Base-by-base conservation (phyloP, 495 filamentous ascomycete species). In the Symbiotaphrina buchneri region DNA sequence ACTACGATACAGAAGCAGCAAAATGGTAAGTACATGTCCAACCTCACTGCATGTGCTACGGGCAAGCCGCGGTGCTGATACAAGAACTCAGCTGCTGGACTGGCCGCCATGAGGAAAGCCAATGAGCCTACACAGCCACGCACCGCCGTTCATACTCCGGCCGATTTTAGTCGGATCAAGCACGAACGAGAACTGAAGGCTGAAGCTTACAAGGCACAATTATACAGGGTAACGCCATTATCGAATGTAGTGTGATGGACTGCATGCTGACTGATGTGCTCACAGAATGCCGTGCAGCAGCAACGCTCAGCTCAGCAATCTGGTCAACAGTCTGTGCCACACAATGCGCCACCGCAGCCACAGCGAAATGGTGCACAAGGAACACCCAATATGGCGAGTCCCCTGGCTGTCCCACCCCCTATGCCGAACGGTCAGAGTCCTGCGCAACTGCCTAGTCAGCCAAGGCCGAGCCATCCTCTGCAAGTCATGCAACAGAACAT, bases 141-240 rank as follows among this genome's bases (percentile, higher is more conserved):
- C 34, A 51, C 49, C 31, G 49, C 49, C 13, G 59, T 65, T 16
- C 59, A 77, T 30, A 84, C 84, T 0, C 84, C 87, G 0, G 69
- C 78, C 39, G 79, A 91, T 31, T 85, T 92, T 43, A 92, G 82
- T 44, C 64, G 78, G 18, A 59, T 92, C 42, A 82, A 85, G 46
- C 68, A 73, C 46, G 83, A 94, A 34, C 68, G 74, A 20, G 84
- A 94, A 34, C 50, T 77, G 41, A 77, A 78, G 36, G 69, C 80
- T 51, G 63, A 68, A 39, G 57, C 66, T 18, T 68, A 76, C 36
- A 64, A 70, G 15, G 61, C 70, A 42, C 72, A 79, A 42, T 53
- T 64, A 48, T 53, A 64, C 32, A 16, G 14, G 2, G 13, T 3
- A 17, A 3, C 26, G 13, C n/a, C n/a, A n/a, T n/a, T n/a, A n/a